Evolutionary conservation across 768 basidiomycete genomes (phyloP), one percentile per base, ranked within the genome.

Genomic region (Trametes elegans): DNA sequence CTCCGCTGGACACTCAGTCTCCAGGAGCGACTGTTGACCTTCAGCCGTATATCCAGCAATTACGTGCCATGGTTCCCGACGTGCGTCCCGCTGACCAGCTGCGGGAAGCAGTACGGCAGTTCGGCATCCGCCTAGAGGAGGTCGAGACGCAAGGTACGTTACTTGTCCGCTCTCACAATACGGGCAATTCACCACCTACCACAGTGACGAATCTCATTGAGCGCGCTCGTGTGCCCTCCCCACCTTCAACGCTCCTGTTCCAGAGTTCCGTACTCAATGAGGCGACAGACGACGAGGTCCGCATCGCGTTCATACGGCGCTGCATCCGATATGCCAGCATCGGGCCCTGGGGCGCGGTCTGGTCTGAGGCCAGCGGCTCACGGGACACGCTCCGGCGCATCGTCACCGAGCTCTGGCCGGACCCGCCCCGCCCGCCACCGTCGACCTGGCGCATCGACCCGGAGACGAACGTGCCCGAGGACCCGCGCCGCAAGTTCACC

Each of bases 261-360:
- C 39, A 58, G 9, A 27, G 55, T 3, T 32, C 53, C 26, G 35
- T 32, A 18, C 62, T 65, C 6, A 32, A 43, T 0, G 38, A n/a
- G 5, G 50, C 62, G 8, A 51, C 54, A 19, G 62, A 64, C n/a
- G 53, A 49, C 1, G 52, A 63, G 0, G 50, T 66, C 3, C 68
- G 60, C 10, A 19, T 47, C 5, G 60, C 66, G 4, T 57, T 74
- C n/a, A 60, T 75, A 18, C 65, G 70, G 7, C 71, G 74, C 18
- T 67, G 85, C 26, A 71, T 90, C 47, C 88, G 89, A 13, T 87
- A 83, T 62, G 71, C 84, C 36, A 92, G 90, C 0, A 84, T 82
- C 40, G 73, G 79, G 34, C 85, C 88, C 2, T 93, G 91, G 91
- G 91, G 91, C 5, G 82, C 82, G 42, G 63, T 78, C 16, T 78